Percentiles rank a stretch among this genome's conserved stretches.
Evolutionary conservation across 2,329 filamentous ascomycete genomes (phyloP).

Genomic region (Cladorrhinum sp.): DNA sequence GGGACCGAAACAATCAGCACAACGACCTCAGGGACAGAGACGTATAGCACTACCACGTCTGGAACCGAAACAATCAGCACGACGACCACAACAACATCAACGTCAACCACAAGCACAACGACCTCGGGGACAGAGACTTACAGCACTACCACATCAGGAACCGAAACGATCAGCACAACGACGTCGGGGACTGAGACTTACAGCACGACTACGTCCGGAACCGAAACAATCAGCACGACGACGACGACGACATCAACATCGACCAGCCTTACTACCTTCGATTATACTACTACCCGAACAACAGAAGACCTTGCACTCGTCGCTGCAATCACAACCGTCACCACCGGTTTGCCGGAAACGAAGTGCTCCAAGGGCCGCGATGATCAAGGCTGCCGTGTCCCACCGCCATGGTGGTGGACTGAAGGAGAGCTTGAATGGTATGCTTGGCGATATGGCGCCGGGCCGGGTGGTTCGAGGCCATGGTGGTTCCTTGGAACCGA

Average conservation of each 20-base stretch:
- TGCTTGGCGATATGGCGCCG: background rate
- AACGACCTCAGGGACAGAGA: background rate
- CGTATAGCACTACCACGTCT: background rate
- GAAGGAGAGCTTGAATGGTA: background rate
- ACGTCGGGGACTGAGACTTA: background rate
- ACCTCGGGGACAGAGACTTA: background rate
- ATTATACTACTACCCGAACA: constrained; percentile 2
- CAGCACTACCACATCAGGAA: background rate
- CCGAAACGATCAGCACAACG: background rate
- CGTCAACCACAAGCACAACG: background rate
- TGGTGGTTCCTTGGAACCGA: background rate
- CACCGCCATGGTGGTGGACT: background rate
- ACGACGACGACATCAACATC: background rate
- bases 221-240: background rate
- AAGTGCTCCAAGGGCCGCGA: constrained; percentile 1
- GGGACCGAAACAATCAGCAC: background rate
- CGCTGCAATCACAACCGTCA: background rate
- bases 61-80: background rate
- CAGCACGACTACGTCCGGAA: background rate
- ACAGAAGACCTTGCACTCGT: background rate
- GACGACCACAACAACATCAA: background rate
- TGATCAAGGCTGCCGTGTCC: background rate
- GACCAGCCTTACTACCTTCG: background rate
- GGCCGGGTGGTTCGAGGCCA: background rate
- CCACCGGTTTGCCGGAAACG: background rate